Evolutionary conservation across 2,329 filamentous ascomycete species (phyloP), one percentile per base, ranked within the genome.

Genomic region (Hypoxylon sp.): DNA sequence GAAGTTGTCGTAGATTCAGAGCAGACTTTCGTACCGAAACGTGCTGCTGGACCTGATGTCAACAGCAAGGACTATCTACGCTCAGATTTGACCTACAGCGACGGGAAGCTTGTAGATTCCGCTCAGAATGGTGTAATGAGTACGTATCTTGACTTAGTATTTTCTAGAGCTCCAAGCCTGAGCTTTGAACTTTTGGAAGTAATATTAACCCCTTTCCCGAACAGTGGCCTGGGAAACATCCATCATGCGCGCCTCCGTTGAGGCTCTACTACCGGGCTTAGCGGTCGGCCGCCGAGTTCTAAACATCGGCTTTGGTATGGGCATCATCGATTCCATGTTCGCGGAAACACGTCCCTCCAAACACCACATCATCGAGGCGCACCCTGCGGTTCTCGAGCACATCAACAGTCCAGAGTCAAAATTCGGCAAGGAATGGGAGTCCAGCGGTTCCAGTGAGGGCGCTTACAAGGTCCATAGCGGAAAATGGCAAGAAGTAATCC

Each of bases 281-380:
- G 63, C 68, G 41, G 56, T 76, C 0, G 91, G 90, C 1, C 86
- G 91, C 69, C 87, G 89, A 47, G 87, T 96, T 37, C 87, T 97
- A 66, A 97, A 97, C 75, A 89, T 97, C 61, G 94, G 94, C 5
- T 94, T 96, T 73, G 94, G 93, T 5, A 96, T 97, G 92, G 93
- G 93, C 45, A 97, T 97, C 63, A 86, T 97, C 57, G 93, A 97
- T 76, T 83, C 82, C 53, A 89, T 94, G 78, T 91, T 97, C 71
- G 87, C 91, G 64, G 85, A 84, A 9, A 88, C 90, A 16, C 81
- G 83, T 16, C 93, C 93, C 0, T 80, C 87, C 0, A 82, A 84
- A 6, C 93, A 96, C 77, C 93, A 97, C 78, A 93, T 97, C 74
- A 86, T 96, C 74, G 93, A 97, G 79, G 93, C 93, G 0, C 93